Evolutionary conservation across 2,329 filamentous ascomycete species (phyloP), one percentile per base, ranked within the genome.

Genomic region (Botryotinia narcissicola): DNA sequence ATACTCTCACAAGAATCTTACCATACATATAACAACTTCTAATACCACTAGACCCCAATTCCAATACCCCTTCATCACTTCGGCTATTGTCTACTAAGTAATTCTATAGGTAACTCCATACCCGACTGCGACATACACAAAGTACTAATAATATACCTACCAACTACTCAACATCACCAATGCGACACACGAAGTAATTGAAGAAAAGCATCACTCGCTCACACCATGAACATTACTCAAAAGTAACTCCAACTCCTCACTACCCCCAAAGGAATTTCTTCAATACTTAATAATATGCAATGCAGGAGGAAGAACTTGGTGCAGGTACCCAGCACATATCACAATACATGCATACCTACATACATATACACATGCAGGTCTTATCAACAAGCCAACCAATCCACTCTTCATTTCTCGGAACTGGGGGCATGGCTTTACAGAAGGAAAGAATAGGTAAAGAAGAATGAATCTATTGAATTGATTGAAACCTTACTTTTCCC

Each of bases 311-410:
- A 25, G 46, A 51, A 51, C 46, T 51, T 51, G 46, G 46, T 60
- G 63, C 63, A 66, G 63, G 63, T 48, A 66, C 62, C 29, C 62
- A 66, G n/a, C 16, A 54, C 35, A 54, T 54, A 29, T 68, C 46
- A 68, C 64, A 14, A 40, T 48, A 68, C 46, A 54, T 67, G 44
- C 48, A 51, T n/a, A 51, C 48, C 25, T n/a, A 51, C 48, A 51
- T 25, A 51, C 46, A 51, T 12, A n/a, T 46, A 46, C 44, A 51
- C 63, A 67, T 68, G 64, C 64, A 54, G 64, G 46, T 68, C 64
- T 68, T 68, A 68, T 68, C 61, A 63, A 63, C 61, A 18, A 18
- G 44, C 60, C 44, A 62, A 62, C 37, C 16, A 63, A 44, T 63
- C 61, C 61, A 46, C 61, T 63, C 61, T 64, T 46, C 20, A 63